A percentile compares a stretch with the other conserved stretches of the same genome.
Conservation (phyloP, 2,329 filamentous ascomycete species). For the Cytospora paraplurivora region DNA sequence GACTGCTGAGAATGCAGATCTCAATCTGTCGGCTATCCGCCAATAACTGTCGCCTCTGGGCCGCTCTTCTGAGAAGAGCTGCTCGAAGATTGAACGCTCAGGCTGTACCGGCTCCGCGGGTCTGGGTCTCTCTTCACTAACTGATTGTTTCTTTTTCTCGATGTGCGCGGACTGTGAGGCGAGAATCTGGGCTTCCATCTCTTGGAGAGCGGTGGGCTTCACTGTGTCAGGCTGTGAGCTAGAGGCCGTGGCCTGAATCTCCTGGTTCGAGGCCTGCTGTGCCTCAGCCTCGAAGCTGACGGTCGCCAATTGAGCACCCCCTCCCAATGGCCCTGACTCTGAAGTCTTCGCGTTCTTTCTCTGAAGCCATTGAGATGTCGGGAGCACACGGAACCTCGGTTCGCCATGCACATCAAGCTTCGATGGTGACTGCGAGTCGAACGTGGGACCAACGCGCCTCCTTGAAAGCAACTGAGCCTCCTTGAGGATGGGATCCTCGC, state of each 20-base stretch:
- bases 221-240: background rate
- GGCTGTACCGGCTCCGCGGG: background rate
- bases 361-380: background rate
- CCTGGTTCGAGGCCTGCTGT: background rate
- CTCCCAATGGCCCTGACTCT: background rate
- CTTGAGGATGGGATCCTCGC: constrained; percentile 12
- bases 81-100: constrained; percentile 18
- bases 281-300: background rate
- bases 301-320: background rate
- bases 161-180: background rate
- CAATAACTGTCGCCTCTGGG: background rate
- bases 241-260: background rate
- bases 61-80: constrained; percentile 19
- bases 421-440: background rate
- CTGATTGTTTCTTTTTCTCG: background rate
- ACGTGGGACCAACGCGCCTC: background rate
- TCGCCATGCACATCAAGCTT: background rate
- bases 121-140: background rate
- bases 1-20: constrained; percentile 2
- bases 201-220: background rate
- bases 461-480: constrained; percentile 5
- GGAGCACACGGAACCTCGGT: constrained; percentile 12
- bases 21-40: background rate
- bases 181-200: background rate
- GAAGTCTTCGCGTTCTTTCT: background rate